A percentile compares a stretch with the other conserved stretches of the same genome.
Evolutionary conservation across 371 early-diverging fungal species (phyloP).

Genomic region (Apophysomyces ossiformis): DNA sequence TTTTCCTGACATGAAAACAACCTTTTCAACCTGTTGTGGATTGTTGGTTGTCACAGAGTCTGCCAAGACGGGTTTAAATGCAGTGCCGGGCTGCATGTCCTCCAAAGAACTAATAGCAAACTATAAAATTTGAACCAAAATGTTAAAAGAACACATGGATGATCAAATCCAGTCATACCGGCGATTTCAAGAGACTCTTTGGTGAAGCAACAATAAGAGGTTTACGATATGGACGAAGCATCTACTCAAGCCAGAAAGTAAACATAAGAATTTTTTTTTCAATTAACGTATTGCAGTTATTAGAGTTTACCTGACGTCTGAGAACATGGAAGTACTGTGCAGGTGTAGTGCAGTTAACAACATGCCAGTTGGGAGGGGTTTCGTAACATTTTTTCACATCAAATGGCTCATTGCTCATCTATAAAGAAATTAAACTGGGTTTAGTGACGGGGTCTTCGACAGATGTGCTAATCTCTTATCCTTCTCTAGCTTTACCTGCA

Average conservation of each 20-base stretch:
- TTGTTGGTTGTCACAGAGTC: conserved; percentile 53
- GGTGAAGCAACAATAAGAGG: conserved; percentile 91
- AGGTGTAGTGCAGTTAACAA: conserved; percentile 92
- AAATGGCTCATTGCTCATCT: conserved; percentile 83
- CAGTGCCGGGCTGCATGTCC: conserved; percentile 87
- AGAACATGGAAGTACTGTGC: conserved; percentile 97
- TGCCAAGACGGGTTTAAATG: conserved; percentile 80
- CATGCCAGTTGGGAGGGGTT: conserved; percentile 88
- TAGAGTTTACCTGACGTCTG: conserved; percentile 76
- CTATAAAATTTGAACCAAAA: conserved; percentile 12
- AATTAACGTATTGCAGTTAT: neutral
- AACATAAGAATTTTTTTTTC: neutral
- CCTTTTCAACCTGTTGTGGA: conserved; percentile 61
- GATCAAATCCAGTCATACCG: conserved; percentile 21
- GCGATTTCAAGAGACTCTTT: conserved; percentile 77
- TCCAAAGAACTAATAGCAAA: conserved; percentile 72
- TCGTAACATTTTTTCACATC: conserved; percentile 54
- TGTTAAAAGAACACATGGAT: too few species aligned
- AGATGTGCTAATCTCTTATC: neutral
- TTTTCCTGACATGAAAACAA: conserved; percentile 90
- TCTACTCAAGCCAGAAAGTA: conserved; percentile 26
- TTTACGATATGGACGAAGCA: conserved; percentile 87
- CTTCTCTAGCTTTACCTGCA: conserved; percentile 70
- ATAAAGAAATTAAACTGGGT: too few species aligned
- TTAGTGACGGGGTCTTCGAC: too few species aligned